phyloP scores from a whole-genome alignment of 2,329 filamentous ascomycete genomes.

The Colletotrichum liaoningense region DNA sequence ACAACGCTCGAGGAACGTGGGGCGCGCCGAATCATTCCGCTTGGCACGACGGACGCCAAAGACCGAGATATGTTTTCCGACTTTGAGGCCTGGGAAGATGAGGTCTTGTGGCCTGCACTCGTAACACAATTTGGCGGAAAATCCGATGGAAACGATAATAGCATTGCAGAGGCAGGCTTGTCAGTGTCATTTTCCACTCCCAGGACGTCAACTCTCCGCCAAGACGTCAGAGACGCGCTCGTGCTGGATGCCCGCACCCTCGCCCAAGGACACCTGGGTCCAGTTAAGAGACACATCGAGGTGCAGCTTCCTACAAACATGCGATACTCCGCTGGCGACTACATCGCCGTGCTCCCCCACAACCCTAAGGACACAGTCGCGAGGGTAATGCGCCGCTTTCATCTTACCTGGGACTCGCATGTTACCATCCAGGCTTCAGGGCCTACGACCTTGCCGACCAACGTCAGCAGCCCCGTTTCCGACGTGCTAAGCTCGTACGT shows the following conservation, averaged over 20 bases:
- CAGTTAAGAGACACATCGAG: conserved; percentile 73
- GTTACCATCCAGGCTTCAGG: conserved; percentile 67
- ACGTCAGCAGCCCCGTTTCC: conserved; percentile 67
- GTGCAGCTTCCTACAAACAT: conserved; percentile 74
- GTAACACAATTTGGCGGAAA: conserved; percentile 62
- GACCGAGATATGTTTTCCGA: conserved; percentile 75
- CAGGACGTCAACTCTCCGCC: conserved; percentile 67
- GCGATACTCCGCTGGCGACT: conserved; percentile 79
- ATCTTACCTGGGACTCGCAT: conserved; percentile 75
- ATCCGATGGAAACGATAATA: conserved; percentile 47
- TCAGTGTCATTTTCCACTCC: conserved; percentile 65
- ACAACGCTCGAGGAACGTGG: conserved; percentile 55
- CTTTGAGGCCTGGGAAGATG: conserved; percentile 76
- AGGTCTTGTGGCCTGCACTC: conserved; percentile 62
- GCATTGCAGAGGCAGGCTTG: conserved; percentile 43
- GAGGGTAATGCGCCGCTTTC: conserved; percentile 74
- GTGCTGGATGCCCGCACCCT: conserved; percentile 65
- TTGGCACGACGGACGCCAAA: conserved; percentile 70
- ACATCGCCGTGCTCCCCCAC: conserved; percentile 78
- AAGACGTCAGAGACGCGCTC: conserved; percentile 69
- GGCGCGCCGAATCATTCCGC: conserved; percentile 48
- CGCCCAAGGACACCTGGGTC: conserved; percentile 56
- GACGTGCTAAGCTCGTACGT: conserved; percentile 77
- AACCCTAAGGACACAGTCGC: conserved; percentile 73
- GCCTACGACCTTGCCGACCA: conserved; percentile 66